Evolutionary conservation across 257 asterid species (phyloP).

Genomic region (Salvia splendens): DNA sequence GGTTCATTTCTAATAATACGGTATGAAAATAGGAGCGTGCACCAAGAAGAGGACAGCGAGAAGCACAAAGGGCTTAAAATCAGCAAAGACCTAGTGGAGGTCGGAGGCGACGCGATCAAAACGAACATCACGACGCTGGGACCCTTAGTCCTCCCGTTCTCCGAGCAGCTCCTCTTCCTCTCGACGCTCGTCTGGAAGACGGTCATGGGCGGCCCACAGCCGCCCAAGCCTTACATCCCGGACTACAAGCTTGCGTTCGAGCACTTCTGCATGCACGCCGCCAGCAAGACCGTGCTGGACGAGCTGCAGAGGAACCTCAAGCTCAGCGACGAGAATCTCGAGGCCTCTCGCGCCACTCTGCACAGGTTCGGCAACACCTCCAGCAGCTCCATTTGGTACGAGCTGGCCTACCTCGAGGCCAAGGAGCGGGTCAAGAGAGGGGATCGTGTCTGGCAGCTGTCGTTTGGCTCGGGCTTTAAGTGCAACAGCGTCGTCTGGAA

Average conservation of each 20-base stretch:
- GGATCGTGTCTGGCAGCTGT: constrained; percentile 85
- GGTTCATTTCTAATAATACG: no score
- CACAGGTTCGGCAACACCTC: constrained; percentile 94
- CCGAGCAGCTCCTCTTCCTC: constrained; percentile 86
- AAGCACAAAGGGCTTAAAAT: constrained; percentile 63
- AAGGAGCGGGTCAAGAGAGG: constrained; percentile 70
- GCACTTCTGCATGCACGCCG: constrained; percentile 91
- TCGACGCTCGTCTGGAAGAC: constrained; percentile 59
- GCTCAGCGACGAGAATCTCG: constrained; percentile 72
- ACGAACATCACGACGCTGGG: constrained; percentile 91
- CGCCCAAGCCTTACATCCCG: constrained; percentile 79
- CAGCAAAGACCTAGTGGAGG: constrained; percentile 74
- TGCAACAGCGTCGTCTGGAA: constrained; percentile 93
- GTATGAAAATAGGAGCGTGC: constrained; percentile 51
- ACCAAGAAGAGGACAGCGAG: constrained; percentile 80
- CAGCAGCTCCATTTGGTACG: constrained; percentile 97
- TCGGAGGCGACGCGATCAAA: constrained; percentile 89
- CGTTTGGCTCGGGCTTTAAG: constrained; percentile 96
- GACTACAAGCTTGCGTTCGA: constrained; percentile 94
- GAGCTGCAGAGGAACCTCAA: constrained; percentile 89
- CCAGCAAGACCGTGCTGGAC: constrained; percentile 78
- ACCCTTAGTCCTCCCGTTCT: constrained; percentile 57
- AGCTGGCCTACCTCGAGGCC: constrained; percentile 83
- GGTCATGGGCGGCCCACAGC: constrained; percentile 32
- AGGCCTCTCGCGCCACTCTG: constrained; percentile 70